A percentile compares a stretch with the other conserved stretches of the same genome.
phyloP scores from a whole-genome alignment of 148 eudicot genomes.

The Rhododendron vialii region DNA sequence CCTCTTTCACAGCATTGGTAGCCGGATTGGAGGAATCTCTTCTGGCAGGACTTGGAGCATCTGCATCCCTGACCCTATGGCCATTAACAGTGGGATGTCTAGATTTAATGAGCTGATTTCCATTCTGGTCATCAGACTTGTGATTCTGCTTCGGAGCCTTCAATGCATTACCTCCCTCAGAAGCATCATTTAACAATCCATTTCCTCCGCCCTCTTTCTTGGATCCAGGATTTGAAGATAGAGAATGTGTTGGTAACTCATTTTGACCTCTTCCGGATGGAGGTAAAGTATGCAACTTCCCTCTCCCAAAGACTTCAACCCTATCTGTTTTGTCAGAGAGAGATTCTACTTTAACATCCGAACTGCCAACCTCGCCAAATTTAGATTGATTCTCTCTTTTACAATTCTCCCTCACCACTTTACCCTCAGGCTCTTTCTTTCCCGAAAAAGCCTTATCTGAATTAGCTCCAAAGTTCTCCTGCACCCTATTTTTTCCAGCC shows the following conservation, averaged over 20 bases:
- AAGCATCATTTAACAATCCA: constrained; percentile 24
- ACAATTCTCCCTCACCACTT: constrained; percentile 18
- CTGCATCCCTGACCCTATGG: constrained; percentile 47
- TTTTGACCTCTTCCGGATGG: constrained; percentile 40
- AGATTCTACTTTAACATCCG: constrained; percentile 30
- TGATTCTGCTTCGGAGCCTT: constrained; percentile 37
- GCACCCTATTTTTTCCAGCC: constrained; percentile 38
- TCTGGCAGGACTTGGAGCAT: constrained; percentile 63
- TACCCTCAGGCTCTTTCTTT: constrained; percentile 27
- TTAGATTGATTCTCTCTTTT: constrained; percentile 28
- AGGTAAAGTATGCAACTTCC: constrained; percentile 44
- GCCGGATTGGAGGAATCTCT: constrained; percentile 72
- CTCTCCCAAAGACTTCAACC: constrained; percentile 34
- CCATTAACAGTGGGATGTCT: constrained; percentile 50
- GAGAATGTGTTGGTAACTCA: constrained; percentile 24
- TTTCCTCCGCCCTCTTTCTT: constrained; percentile 35
- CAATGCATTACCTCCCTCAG: constrained; percentile 30
- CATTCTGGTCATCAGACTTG: constrained; percentile 38
- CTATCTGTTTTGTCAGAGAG: constrained; percentile 32
- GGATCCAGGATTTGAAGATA: constrained; percentile 19
- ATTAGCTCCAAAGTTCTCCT: constrained; percentile 33
- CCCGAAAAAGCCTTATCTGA: constrained; percentile 16
- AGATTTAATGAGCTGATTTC: constrained; percentile 27
- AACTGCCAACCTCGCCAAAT: constrained; percentile 20
- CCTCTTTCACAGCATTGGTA: constrained; percentile 72